Evolutionary conservation across 2,329 filamentous ascomycete species (phyloP).

Genomic region (Alternaria longipes): DNA sequence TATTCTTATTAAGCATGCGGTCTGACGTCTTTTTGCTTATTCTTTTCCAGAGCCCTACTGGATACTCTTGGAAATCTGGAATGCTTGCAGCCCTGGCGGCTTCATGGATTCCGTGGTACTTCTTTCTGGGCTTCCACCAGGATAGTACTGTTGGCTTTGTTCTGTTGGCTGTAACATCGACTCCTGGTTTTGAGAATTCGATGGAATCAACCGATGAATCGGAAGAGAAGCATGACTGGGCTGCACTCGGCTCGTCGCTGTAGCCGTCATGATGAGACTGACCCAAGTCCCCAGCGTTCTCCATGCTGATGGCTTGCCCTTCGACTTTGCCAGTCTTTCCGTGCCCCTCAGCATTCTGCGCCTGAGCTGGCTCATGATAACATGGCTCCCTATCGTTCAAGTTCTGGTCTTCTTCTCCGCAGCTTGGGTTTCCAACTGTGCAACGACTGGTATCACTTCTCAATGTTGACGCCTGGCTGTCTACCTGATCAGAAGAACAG

Average conservation of each 20-base stretch:
- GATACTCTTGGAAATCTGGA: neutral
- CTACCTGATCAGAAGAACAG: neutral
- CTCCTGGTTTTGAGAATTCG: neutral
- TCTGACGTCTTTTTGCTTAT: constrained; percentile 4
- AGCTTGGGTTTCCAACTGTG: neutral
- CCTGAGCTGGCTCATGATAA: neutral
- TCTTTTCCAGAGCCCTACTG: constrained; percentile 1
- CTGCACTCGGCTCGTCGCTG: neutral
- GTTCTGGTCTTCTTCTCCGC: neutral
- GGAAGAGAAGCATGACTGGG: constrained; percentile 9
- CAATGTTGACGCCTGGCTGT: neutral
- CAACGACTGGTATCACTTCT: neutral
- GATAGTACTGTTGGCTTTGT: neutral
- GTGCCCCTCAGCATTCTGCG: neutral
- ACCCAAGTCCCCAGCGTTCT: neutral
- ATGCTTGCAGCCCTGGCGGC: neutral
- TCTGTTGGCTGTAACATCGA: neutral
- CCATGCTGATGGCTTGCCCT: neutral
- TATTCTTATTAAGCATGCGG: neutral
- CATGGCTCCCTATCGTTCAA: neutral
- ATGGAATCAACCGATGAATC: constrained; percentile 5
- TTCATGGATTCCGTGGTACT: neutral
- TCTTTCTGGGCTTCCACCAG: constrained; percentile 6
- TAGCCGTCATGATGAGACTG: neutral
- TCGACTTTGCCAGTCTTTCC: neutral